Conservation (phyloP, 2,329 filamentous ascomycete genomes). For the Fusarium succisae region DNA sequence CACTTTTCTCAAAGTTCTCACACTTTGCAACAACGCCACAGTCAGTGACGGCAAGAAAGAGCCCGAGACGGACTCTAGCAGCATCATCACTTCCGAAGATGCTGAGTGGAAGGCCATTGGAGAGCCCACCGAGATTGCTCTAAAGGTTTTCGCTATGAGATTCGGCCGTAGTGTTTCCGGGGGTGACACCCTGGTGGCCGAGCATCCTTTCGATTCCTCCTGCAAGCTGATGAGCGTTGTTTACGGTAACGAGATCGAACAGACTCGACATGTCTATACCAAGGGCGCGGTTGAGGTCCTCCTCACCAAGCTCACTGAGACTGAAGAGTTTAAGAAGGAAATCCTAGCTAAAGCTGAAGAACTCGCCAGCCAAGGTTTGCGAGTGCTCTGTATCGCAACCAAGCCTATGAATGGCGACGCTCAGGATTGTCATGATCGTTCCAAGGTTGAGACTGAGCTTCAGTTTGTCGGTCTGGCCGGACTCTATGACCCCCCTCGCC, state of each 20-base stretch:
- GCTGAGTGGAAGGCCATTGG: conserved; percentile 67
- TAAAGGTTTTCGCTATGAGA: conserved; percentile 77
- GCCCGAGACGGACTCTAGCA: conserved; percentile 57
- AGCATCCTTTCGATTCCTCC: conserved; percentile 78
- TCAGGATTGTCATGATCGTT: conserved; percentile 58
- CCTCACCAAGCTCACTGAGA: conserved; percentile 60
- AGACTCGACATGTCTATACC: conserved; percentile 58
- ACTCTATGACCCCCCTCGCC: conserved; percentile 76
- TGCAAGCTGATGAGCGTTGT: conserved; percentile 81
- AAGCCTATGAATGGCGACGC: conserved; percentile 53
- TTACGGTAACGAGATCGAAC: conserved; percentile 55
- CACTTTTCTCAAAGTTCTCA: conserved; percentile 63
- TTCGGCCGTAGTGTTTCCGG: conserved; percentile 64
- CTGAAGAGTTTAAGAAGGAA: conserved; percentile 56
- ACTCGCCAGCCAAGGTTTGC: conserved; percentile 70
- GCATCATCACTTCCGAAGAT: conserved; percentile 56
- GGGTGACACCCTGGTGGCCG: conserved; percentile 63
- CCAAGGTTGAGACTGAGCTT: conserved; percentile 64
- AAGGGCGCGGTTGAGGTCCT: conserved; percentile 69
- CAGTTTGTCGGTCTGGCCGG: conserved; percentile 76
- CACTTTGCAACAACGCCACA: conserved; percentile 69
- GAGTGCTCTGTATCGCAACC: conserved; percentile 73
- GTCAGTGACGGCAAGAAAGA: conserved; percentile 60
- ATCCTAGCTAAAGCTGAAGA: conserved; percentile 62
- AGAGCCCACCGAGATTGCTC: conserved; percentile 77